Base-by-base conservation (phyloP, 208 protist genomes). In the Leishmania braziliensis region DNA sequence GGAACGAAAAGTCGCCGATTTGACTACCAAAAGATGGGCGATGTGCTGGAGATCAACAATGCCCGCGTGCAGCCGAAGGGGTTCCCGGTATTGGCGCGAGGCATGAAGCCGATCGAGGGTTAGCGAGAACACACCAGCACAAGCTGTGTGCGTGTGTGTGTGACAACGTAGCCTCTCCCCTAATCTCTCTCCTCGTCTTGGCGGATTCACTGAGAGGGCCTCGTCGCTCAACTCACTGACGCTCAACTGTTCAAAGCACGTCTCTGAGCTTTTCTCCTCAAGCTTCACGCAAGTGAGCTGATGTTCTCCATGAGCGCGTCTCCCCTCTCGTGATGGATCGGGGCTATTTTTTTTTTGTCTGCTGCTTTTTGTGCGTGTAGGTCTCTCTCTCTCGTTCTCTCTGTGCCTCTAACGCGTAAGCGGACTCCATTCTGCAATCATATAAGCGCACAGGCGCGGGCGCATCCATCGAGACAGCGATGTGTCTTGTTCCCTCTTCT, bases 41-140 rank as follows among this genome's bases (percentile, higher is more conserved):
- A 98, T 82, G 92, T 98, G 58, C 75, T 97, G 77, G 91, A 93
- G 84, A 98, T 98, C 87, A 98, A 98, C 84, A 96, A 98, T 69
- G 92, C 91, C 12, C 91, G 91, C 81, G 93, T 96, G 80, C 93
- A 98, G 86, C 92, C 93, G 18, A 96, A 95, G 78, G 95, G 95
- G 29, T 98, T 98, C 78, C 95, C 95, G 33, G 89, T 90, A 18
- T 80, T 98, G 46, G 86, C 91, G 20, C 88, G 93, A 16, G 95
- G 95, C 16, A 80, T 95, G 85, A 88, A 86, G 69, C 87, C 89
- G 23, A 75, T 51, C 29, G 85, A 74, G 26, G 77, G 79, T 9
- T 91, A 74, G 78, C 18, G n/a, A 48, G 33, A 20, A 5, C 56
- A 23, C 20, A 8, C 33, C 12, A 10, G 20, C n/a, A 5, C 12